Percentiles rank a stretch among this genome's conserved stretches.
phyloP scores from a whole-genome alignment of 2,329 filamentous ascomycete genomes.

The Pseudophaeomoniella oleicola region DNA sequence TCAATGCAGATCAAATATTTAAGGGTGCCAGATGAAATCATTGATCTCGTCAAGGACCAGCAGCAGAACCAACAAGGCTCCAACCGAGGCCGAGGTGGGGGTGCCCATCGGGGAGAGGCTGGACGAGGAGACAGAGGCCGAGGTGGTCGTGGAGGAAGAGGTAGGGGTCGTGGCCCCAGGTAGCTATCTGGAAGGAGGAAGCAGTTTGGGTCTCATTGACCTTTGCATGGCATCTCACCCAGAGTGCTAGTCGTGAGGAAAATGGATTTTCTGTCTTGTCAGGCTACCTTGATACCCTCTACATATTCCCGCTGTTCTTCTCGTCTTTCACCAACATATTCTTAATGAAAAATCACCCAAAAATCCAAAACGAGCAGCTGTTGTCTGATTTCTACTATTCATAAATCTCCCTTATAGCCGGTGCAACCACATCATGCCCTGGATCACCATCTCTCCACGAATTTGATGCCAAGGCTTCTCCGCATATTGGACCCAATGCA shows the following conservation, averaged over 20 bases:
- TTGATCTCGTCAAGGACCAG: constrained; percentile 85
- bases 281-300: no score
- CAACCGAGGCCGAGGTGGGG: constrained; percentile 25
- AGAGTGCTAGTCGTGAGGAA: no score
- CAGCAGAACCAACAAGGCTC: constrained; percentile 55
- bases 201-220: constrained; percentile 5
- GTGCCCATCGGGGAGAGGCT: constrained; percentile 18
- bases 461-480: constrained; percentile 1
- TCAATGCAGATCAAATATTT: constrained; percentile 82
- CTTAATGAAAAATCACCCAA: no score
- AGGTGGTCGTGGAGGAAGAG: constrained; percentile 26
- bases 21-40: constrained; percentile 88
- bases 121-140: constrained; percentile 25
- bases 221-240: constrained; percentile 8
- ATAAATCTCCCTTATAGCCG: no score
- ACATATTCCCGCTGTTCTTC: no score
- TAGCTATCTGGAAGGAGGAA: constrained; percentile 27
- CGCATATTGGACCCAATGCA: no score
- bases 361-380: no score
- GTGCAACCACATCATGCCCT: no score
- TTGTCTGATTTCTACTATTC: no score
- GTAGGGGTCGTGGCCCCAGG: no score
- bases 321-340: no score
- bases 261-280: no score
- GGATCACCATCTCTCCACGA: not conserved